Evolutionary conservation across 306 rosid genomes (phyloP).

Genomic region (Quercus ilex): DNA sequence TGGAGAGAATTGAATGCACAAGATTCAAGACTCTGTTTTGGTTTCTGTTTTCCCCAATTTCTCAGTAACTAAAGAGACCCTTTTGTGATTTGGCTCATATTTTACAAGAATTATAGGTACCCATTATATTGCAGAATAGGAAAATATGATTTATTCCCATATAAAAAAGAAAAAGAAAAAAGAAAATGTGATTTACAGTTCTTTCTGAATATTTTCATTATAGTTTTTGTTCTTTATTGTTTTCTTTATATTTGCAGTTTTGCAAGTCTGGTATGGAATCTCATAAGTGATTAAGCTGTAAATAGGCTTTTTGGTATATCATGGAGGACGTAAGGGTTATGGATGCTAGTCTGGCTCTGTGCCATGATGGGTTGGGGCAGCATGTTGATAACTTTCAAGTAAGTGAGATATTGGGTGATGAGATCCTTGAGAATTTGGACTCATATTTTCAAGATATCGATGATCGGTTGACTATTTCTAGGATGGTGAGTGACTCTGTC

Average conservation of each 20-base stretch:
- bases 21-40: not conserved
- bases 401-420: slow-evolving; percentile 37
- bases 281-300: not conserved
- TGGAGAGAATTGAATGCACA: not conserved
- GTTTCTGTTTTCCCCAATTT: not conserved
- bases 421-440: slow-evolving; percentile 60
- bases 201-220: not conserved
- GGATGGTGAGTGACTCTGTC: slow-evolving; percentile 86
- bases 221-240: not conserved
- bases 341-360: slow-evolving; percentile 25
- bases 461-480: slow-evolving; percentile 63
- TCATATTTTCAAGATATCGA: slow-evolving; percentile 51
- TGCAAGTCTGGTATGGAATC: not conserved
- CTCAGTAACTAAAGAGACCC: not conserved
- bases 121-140: not conserved
- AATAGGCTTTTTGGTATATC: slow-evolving; percentile 5
- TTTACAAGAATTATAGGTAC: not conserved
- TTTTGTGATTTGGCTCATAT: not conserved
- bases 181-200: not conserved
- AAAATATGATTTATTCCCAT: too few relatives aligned
- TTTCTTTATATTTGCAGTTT: not conserved
- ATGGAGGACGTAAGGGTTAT: slow-evolving; percentile 36
- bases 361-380: slow-evolving; percentile 20
- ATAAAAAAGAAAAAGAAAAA: too few relatives aligned
- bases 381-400: slow-evolving; percentile 27